phyloP scores from a whole-genome alignment of 805 yeast genomes.

The Nakazawaea populi region DNA sequence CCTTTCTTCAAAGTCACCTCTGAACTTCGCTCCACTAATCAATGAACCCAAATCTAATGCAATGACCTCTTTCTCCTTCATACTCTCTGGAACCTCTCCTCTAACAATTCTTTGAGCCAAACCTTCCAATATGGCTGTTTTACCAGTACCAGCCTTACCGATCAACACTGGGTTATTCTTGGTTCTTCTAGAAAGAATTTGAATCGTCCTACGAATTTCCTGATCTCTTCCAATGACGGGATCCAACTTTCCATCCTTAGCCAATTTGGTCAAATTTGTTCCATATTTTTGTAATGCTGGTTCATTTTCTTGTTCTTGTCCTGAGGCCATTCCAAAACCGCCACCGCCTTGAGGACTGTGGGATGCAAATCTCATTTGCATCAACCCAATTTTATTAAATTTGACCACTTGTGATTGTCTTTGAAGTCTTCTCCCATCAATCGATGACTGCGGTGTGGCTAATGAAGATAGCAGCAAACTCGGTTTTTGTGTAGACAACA shows the following conservation, averaged over 20 bases:
- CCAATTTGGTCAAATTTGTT: conserved; percentile 78
- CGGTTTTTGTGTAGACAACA: neutral
- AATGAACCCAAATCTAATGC: conserved; percentile 84
- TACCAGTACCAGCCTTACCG: conserved; percentile 98
- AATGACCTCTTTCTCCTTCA: conserved; percentile 79
- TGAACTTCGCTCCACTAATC: conserved; percentile 90
- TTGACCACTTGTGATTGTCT: neutral
- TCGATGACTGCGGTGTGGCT: neutral
- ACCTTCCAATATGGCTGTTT: conserved; percentile 95
- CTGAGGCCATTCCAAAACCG: conserved; percentile 27
- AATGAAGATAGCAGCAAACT: neutral
- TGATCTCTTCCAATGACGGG: conserved; percentile 98
- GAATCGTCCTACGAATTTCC: conserved; percentile 89
- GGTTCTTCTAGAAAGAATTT: conserved; percentile 85
- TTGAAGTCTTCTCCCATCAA: neutral
- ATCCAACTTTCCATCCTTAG: conserved; percentile 84
- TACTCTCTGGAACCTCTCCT: conserved; percentile 91
- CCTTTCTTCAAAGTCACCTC: conserved; percentile 95
- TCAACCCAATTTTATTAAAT: neutral
- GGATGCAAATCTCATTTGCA: conserved; percentile 9
- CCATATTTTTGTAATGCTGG: conserved; percentile 86
- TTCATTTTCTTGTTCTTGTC: conserved; percentile 41
- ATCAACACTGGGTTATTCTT: conserved; percentile 93
- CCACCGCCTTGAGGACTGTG: conserved; percentile 5
- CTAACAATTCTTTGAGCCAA: conserved; percentile 87